A percentile compares a stretch with the other conserved stretches of the same genome.
phyloP scores from a whole-genome alignment of 2,329 filamentous ascomycete species.

The Chaetomium sp. region DNA sequence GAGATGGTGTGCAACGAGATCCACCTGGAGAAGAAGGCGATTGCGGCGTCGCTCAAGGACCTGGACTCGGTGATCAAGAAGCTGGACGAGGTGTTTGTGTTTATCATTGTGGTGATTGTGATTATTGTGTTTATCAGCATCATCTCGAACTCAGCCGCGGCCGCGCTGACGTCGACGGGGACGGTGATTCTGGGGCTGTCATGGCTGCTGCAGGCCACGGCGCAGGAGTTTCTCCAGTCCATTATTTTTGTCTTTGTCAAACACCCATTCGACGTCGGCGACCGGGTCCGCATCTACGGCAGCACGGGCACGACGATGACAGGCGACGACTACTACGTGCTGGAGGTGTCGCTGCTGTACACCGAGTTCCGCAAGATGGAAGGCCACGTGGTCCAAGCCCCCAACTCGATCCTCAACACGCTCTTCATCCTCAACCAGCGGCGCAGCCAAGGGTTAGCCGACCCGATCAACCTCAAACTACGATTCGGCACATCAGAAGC shows the following conservation, averaged over 20 bases:
- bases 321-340: constrained; percentile 94
- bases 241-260: constrained; percentile 95
- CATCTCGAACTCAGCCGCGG: constrained; percentile 83
- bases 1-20: constrained; percentile 92
- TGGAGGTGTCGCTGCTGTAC: constrained; percentile 85
- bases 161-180: constrained; percentile 82
- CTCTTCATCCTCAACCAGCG: constrained; percentile 94
- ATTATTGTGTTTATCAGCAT: constrained; percentile 83
- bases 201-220: constrained; percentile 88
- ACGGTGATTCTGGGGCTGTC: constrained; percentile 82
- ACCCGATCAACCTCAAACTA: constrained; percentile 76
- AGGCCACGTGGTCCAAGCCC: constrained; percentile 90
- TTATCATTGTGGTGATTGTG: constrained; percentile 74
- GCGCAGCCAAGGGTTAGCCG: constrained; percentile 79
- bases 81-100: constrained; percentile 81
- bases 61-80: constrained; percentile 88
- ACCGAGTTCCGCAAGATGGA: constrained; percentile 99
- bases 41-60: constrained; percentile 90
- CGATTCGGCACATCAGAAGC: constrained; percentile 81
- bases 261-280: constrained; percentile 93
- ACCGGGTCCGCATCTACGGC: constrained; percentile 86
- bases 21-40: constrained; percentile 88
- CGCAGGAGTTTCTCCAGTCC: constrained; percentile 85
- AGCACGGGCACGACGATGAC: constrained; percentile 71
- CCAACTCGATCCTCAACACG: constrained; percentile 87